Percentiles rank a stretch among this genome's conserved stretches.
phyloP scores from a whole-genome alignment of 495 filamentous ascomycete species.

The Penicillium mononematosum region DNA sequence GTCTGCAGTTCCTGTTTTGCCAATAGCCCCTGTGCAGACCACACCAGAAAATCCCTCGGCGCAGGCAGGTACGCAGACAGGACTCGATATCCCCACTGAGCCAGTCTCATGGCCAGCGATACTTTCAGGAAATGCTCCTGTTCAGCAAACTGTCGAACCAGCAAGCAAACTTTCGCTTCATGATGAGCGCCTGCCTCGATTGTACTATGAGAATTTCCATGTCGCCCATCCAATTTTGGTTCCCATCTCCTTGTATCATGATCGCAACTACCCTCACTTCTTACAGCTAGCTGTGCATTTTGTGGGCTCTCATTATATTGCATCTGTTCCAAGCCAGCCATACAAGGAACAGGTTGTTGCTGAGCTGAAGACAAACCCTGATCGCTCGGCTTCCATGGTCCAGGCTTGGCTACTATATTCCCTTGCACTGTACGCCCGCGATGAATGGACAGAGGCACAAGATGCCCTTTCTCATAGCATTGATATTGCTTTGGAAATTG shows the following conservation, averaged over 20 bases:
- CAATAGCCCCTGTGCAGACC: constrained; percentile 9
- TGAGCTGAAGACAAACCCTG: constrained; percentile 28
- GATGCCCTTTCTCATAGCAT: constrained; percentile 30
- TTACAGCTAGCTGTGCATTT: constrained; percentile 40
- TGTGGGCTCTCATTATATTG: constrained; percentile 39
- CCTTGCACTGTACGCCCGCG: constrained; percentile 37
- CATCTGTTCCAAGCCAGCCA: constrained; percentile 21
- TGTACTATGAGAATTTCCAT: constrained; percentile 45
- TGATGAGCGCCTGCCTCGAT: constrained; percentile 36
- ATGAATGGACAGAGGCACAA: constrained; percentile 35
- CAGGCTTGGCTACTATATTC: constrained; percentile 41
- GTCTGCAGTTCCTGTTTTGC: constrained; percentile 9
- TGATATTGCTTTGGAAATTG: constrained; percentile 38
- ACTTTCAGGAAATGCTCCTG: constrained; percentile 15
- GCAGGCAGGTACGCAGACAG: constrained; percentile 13
- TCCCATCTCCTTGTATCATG: constrained; percentile 32
- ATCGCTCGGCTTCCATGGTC: constrained; percentile 36
- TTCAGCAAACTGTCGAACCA: constrained; percentile 14
- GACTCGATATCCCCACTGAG: constrained; percentile 16
- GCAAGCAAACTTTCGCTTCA: constrained; percentile 21
- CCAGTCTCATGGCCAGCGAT: constrained; percentile 29
- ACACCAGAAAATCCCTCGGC: constrained; percentile 22
- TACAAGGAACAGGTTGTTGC: constrained; percentile 28
- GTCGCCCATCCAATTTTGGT: constrained; percentile 41
- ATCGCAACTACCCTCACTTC: constrained; percentile 38